Base-by-base conservation (phyloP, 768 basidiomycete species). In the Boletales sp. region DNA sequence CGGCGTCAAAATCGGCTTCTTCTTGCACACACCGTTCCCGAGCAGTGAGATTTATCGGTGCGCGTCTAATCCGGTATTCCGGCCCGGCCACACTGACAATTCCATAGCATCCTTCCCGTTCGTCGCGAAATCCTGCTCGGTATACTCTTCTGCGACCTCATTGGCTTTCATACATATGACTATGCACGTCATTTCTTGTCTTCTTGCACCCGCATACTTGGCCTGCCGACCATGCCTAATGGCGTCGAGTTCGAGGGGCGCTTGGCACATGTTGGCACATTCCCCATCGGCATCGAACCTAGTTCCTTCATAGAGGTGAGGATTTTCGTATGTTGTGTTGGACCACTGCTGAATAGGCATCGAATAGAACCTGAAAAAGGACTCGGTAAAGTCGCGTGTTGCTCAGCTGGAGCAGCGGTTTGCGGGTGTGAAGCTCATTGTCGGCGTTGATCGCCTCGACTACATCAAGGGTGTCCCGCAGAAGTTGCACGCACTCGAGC, bases 391-490 rank as follows among this genome's bases (percentile, higher is more conserved):
- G 62, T 77, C 81, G 53, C 87, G 96, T 35, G 82, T 98, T 53
- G 65, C 79, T 40, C 81, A 86, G 52, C 79, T 99, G 25, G 87
- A 94, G 69, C 84, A 89, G 53, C 84, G 94, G 42, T 99, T 98
- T 70, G 81, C 85, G 40, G 95, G 90, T 41, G 89, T 92, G 64
- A 97, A 97, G 70, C 86, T 99, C 62, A 96, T 99, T 65, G 93
- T 98, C 56, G 96, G 96, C 44, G 96, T 99, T 25, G 96, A 99
- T 68, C 86, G 96, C 40, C 79, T 99, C 47, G 96, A 99, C 67
- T 99, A 99, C 72, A 98, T 99, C 84, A 99, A 99, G 78, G 96
- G 96, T 62, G 93, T 99, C 32, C 96, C 96, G 2, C 96, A 99
- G 69, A 99, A 99, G 71, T 72, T 99, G 42, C 93, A 97, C 65